Base-by-base conservation (phyloP, 805 yeast genomes). In the Ogataea zsoltii region DNA sequence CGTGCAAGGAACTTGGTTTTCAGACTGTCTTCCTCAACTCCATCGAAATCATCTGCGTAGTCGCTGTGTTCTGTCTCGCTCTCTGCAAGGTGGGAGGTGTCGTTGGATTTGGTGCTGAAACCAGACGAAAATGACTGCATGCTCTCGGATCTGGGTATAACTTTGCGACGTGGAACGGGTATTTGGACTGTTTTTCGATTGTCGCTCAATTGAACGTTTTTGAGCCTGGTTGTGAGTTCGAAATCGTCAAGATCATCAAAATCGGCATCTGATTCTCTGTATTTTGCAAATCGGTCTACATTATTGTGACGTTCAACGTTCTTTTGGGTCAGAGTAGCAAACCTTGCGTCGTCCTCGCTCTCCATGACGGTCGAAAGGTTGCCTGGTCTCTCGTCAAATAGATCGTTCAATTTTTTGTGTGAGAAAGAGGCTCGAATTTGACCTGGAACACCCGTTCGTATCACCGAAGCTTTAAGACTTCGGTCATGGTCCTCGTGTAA, bases 1-100 rank as follows among this genome's bases (percentile, higher is more conserved):
- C 57, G 51, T 25, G 41, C 32, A 18, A 46, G 46, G 9, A 63
- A 50, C 21, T 50, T 51, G 11, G 42, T 30, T 6, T 45, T 16
- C 31, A 61, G 37, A 33, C 55, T 53, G n/a, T 38, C 17, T 3
- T 44, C 45, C 16, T 48, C 55, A 19, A 55, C 40, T 15, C 51
- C 58, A 16, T 53, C 61, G 41, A 54, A 60, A 33, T 63, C 66
- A 10, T 54, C 61, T 1, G 59, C 62, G 33, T 62, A 63, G 38
- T 63, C 68, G 45, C 66, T 62, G 38, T 62, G 59, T 19, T 63
- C 67, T 0, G 66, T 55, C n/a, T 60, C 67, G 31, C 59, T 58
- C 38, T 63, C 66, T 21, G 60, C 44, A 31, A 45, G 54, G 14
- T 51, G 49, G 1, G 61, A 53, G 18, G 50, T 33, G 2, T 49